Percentiles rank a stretch among this genome's conserved stretches.
Evolutionary conservation across 345 rosid genomes (phyloP).

Genomic region (Rhodomyrtus tomentosa): DNA sequence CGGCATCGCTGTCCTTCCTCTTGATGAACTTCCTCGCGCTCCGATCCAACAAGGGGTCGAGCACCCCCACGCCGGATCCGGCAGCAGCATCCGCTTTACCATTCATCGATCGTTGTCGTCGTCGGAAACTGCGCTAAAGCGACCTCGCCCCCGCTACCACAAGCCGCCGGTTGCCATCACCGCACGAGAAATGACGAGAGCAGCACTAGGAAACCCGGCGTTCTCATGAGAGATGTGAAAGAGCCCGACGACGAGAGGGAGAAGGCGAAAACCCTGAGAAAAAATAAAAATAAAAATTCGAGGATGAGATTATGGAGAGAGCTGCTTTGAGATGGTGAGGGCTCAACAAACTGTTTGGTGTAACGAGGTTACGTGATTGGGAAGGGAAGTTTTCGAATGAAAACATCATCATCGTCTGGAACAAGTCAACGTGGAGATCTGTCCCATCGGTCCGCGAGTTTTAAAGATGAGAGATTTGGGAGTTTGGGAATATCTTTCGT

Average conservation of each 20-base stretch:
- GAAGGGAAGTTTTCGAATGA: background rate
- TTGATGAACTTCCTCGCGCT: slow-evolving; percentile 36
- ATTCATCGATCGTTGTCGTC: background rate
- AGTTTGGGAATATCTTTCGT: background rate
- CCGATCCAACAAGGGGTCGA: slow-evolving; percentile 1
- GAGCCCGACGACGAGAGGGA: background rate
- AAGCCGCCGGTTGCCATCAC: background rate
- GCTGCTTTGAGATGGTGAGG: background rate
- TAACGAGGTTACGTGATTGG: background rate
- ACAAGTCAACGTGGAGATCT: background rate
- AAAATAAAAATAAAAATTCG: too few species aligned
- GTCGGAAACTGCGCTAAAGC: background rate
- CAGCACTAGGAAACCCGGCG: background rate
- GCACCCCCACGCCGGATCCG: background rate
- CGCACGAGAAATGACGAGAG: background rate
- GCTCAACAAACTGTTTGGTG: background rate
- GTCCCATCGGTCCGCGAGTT: background rate
- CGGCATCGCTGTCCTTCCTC: slow-evolving; percentile 94
- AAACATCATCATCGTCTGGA: background rate
- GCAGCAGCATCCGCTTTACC: background rate
- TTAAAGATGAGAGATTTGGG: background rate
- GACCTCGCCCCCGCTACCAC: background rate
- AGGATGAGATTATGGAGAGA: background rate
- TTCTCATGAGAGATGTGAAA: background rate
- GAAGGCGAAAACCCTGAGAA: background rate